phyloP scores from a whole-genome alignment of 345 rosid genomes.

The Conringia planisiliqua region DNA sequence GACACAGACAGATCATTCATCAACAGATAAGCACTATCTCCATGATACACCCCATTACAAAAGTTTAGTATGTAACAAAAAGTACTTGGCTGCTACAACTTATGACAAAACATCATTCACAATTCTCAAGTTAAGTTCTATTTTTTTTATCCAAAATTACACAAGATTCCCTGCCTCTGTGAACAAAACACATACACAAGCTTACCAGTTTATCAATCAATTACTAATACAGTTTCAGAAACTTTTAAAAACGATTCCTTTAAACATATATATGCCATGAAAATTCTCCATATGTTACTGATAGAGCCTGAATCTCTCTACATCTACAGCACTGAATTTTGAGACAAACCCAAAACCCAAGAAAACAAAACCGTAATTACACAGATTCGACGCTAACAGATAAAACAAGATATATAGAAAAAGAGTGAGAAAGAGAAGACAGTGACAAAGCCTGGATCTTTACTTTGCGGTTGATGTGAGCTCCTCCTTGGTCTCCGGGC shows the following conservation, averaged over 20 bases:
- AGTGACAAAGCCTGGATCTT: slow-evolving; percentile 64
- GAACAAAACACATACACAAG: neutral
- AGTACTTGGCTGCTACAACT: neutral
- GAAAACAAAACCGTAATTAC: neutral
- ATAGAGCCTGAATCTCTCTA: neutral
- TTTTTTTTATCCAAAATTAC: no score
- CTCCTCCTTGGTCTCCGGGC: slow-evolving; percentile 60
- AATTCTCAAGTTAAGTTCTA: neutral
- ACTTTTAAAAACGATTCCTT: neutral
- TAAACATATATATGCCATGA: neutral
- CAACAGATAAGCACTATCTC: neutral
- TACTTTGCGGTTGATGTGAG: slow-evolving; percentile 83
- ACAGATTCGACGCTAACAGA: neutral
- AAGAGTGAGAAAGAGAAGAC: neutral
- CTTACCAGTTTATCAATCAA: neutral
- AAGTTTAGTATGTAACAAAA: neutral
- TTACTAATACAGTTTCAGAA: neutral
- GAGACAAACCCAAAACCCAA: slow-evolving; percentile 7
- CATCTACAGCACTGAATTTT: neutral
- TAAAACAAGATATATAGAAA: neutral
- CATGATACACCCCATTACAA: neutral
- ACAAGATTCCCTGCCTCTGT: neutral
- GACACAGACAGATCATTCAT: neutral
- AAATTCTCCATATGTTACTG: neutral
- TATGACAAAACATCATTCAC: neutral